A percentile compares a stretch with the other conserved stretches of the same genome.
Evolutionary conservation across 176 grass and related monocot species (phyloP).

Genomic region (Poa annua): DNA sequence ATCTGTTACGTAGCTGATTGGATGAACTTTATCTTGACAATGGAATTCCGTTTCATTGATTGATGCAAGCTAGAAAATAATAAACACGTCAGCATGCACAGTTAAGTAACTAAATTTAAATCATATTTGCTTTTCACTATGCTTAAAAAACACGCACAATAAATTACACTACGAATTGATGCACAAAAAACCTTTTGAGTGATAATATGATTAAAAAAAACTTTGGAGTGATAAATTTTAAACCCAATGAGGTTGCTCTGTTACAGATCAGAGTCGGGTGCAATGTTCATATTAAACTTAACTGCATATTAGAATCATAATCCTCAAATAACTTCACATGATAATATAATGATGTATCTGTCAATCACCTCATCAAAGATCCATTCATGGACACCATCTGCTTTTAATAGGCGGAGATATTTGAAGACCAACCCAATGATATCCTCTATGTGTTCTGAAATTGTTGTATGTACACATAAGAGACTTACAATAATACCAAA

Average conservation of each 20-base stretch:
- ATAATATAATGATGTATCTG: constrained; percentile 26
- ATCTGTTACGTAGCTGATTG: constrained; percentile 63
- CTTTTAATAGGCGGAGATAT: constrained; percentile 76
- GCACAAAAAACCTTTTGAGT: constrained; percentile 1
- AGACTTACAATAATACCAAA: constrained; percentile 19
- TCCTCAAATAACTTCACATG: constrained; percentile 8
- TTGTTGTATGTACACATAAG: constrained; percentile 31
- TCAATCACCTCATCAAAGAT: constrained; percentile 90
- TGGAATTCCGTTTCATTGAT: constrained; percentile 78
- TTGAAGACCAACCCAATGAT: constrained; percentile 88
- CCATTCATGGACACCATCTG: constrained; percentile 75
- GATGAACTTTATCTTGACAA: constrained; percentile 84
- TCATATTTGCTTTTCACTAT: background rate
- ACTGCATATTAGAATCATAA: constrained; percentile 17
- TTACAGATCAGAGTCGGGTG: constrained; percentile 11
- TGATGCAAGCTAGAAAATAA: constrained; percentile 58
- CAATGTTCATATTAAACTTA: constrained; percentile 19
- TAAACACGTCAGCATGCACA: constrained; percentile 39
- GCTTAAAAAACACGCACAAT: constrained; percentile 12
- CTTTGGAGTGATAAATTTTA: constrained; percentile 18
- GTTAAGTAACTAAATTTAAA: constrained; percentile 37
- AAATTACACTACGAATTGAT: constrained; percentile 1
- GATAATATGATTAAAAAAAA: constrained; percentile 10
- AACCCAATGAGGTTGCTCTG: constrained; percentile 8
- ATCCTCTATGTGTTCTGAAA: constrained; percentile 84